Base-by-base conservation (phyloP, 805 yeast species). In the Suhomyces sp. region DNA sequence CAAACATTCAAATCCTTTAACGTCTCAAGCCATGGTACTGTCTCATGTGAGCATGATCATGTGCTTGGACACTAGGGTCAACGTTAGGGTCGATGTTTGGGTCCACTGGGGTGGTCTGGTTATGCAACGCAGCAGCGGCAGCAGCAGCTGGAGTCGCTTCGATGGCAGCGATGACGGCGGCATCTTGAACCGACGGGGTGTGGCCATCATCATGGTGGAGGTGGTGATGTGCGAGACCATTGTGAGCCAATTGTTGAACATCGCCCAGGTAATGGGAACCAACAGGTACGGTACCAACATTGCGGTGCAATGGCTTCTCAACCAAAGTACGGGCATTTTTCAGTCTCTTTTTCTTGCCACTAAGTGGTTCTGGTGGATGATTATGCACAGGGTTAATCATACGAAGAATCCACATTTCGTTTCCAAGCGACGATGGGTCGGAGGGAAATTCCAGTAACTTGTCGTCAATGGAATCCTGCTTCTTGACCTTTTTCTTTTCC, bases 381-480 rank as follows among this genome's bases (percentile, higher is more conserved):
- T 68, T 68, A 50, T 68, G 74, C 15, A 58, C 58, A 1, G 72
- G 72, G 46, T 63, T 65, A 35, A 68, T 68, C 74, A 68, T 68
- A 37, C 72, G 50, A 48, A 68, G 66, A 28, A 68, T 63, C 74
- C 74, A 68, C 62, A 65, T 63, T 46, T 67, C 72, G 16, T 53
- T 57, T 26, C 53, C 43, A 36, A 42, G 40, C 33, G 36, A 36
- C 19, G 36, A 38, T 9, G 33, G 46, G 19, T 49, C 46, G 10
- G 32, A 11, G 10, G 27, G 41, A 36, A 39, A 51, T 15, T 48
- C 62, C 20, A 39, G 39, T 18, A 54, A 38, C 33, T 58, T 57
- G 16, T 56, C 65, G 28, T 58, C 60, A 28, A 53, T 51, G 26
- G 38, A 43, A 35, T 54, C 58, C 39, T 41, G 44, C 43, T 51